Evolutionary conservation across 2,329 filamentous ascomycete species (phyloP), one percentile per base, ranked within the genome.

Genomic region (Hypoxylon sp.): DNA sequence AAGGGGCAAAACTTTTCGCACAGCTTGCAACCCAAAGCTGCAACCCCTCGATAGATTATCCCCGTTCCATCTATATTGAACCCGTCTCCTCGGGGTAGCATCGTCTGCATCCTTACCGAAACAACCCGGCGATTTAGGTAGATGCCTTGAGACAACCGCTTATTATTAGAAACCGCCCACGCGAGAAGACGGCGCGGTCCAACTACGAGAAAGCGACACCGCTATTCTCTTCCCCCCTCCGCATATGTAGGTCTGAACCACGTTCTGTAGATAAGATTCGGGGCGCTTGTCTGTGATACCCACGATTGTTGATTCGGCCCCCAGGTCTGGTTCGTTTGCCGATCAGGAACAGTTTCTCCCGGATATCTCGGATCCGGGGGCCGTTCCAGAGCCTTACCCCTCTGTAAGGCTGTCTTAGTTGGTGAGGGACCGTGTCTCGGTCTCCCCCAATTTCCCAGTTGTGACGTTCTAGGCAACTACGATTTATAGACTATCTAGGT

Each of bases 111-210:
- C 13, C 19, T 56, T 57, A 66, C 63, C 63, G 59, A 66, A 63
- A 60, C 19, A 56, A 52, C 32, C 58, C 53, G 45, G 23, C 48
- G 45, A 58, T 61, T n/a, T n/a, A n/a, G n/a, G n/a, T 38, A 65
- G 56, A 62, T 61, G 45, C 56, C n/a, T n/a, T 60, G 46, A 50
- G 30, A 17, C 28, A 21, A 45, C 30, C 30, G 28, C 49, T 46
- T 67, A 69, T 69, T 57, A 63, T 66, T 67, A 68, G 66, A 66
- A 65, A 60, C 55, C 58, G 25, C 10, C 45, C 32, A 56, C 63
- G 51, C 30, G 11, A 59, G 25, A 38, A 21, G 32, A 57, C 30
- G 53, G 53, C 53, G 28, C 28, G 53, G 38, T 5, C 34, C 14
- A n/a, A 9, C 13, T n/a, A 25, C 6, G 34, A 21, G 36, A 56